Conservation (phyloP, 768 basidiomycete genomes). For the Pleurotus salmoneostramineus region DNA sequence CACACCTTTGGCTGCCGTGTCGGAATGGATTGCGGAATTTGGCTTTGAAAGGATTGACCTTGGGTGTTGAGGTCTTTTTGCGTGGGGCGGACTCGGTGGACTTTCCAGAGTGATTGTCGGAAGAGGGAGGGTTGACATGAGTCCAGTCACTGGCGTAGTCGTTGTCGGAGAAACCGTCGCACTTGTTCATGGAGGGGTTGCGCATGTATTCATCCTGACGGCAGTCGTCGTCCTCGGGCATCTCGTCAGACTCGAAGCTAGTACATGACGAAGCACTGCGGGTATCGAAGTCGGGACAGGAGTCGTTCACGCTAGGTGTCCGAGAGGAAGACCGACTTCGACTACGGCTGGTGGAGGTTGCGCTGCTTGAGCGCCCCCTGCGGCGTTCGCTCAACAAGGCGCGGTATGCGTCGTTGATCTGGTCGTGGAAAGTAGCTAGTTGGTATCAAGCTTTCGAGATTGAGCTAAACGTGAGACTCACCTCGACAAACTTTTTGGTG, state of each 20-base stretch:
- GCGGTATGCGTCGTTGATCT: slow-evolving; percentile 51
- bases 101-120: not conserved
- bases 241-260: slow-evolving; percentile 4
- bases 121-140: not conserved
- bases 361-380: slow-evolving; percentile 23
- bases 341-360: not conserved
- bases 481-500: slow-evolving; percentile 48
- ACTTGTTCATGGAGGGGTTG: slow-evolving; percentile 5
- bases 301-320: slow-evolving; percentile 1
- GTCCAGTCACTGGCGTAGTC: slow-evolving; percentile 1
- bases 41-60: slow-evolving; percentile 1
- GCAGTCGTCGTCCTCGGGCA: slow-evolving; percentile 2
- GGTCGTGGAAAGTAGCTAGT: not conserved
- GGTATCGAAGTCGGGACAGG: slow-evolving; percentile 2
- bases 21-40: slow-evolving; percentile 4
- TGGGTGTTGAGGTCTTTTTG: not conserved
- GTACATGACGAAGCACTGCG: slow-evolving; percentile 3
- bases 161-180: not conserved
- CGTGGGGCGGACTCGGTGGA: not conserved
- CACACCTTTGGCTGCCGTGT: not conserved
- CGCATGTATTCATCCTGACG: slow-evolving; percentile 5
- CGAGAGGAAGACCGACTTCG: slow-evolving; percentile 7
- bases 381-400: slow-evolving; percentile 38
- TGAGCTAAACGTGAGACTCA: slow-evolving; percentile 15
- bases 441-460: not conserved